A percentile compares a stretch with the other conserved stretches of the same genome.
phyloP scores from a whole-genome alignment of 1,284 basidiomycete species.

The Irpex rosettiformis region DNA sequence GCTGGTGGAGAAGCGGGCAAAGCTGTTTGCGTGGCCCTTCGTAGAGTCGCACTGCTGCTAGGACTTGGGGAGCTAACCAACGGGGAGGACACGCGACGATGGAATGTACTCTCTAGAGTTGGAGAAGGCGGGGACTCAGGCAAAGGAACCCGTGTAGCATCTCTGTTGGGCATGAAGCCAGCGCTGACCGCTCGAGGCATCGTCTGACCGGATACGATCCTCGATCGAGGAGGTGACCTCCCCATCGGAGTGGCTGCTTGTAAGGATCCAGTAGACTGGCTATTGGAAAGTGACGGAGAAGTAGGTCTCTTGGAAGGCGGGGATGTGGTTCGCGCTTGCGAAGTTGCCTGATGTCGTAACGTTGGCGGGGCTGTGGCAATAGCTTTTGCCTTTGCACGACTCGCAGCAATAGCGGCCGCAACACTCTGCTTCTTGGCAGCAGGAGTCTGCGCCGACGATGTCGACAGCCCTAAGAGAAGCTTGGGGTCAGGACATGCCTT shows the following conservation, averaged over 20 bases:
- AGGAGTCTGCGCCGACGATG: slow-evolving; percentile 44
- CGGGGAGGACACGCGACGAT: slow-evolving; percentile 53
- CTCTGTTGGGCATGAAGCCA: slow-evolving; percentile 28
- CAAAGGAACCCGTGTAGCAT: slow-evolving; percentile 26
- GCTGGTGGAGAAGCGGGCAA: slow-evolving; percentile 45
- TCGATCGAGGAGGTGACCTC: slow-evolving; percentile 39
- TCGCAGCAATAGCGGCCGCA: slow-evolving; percentile 80
- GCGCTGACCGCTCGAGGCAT: slow-evolving; percentile 40
- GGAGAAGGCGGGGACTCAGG: slow-evolving; percentile 48
- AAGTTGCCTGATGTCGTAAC: slow-evolving; percentile 75
- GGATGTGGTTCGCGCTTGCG: slow-evolving; percentile 41
- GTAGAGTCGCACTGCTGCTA: slow-evolving; percentile 35
- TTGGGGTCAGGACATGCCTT: slow-evolving; percentile 70
- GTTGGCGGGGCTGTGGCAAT: slow-evolving; percentile 76
- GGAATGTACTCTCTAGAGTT: slow-evolving; percentile 34
- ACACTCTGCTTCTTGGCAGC: slow-evolving; percentile 69
- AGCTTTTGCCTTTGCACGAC: slow-evolving; percentile 78
- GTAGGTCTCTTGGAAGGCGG: slow-evolving; percentile 39
- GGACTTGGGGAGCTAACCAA: slow-evolving; percentile 35
- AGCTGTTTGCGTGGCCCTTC: slow-evolving; percentile 43
- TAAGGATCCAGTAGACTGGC: slow-evolving; percentile 27
- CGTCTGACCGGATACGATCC: slow-evolving; percentile 33
- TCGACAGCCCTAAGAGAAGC: slow-evolving; percentile 34
- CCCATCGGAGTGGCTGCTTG: slow-evolving; percentile 39
- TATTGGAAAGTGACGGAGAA: slow-evolving; percentile 39